phyloP scores from a whole-genome alignment of 345 rosid genomes.

The Camelina hispida region DNA sequence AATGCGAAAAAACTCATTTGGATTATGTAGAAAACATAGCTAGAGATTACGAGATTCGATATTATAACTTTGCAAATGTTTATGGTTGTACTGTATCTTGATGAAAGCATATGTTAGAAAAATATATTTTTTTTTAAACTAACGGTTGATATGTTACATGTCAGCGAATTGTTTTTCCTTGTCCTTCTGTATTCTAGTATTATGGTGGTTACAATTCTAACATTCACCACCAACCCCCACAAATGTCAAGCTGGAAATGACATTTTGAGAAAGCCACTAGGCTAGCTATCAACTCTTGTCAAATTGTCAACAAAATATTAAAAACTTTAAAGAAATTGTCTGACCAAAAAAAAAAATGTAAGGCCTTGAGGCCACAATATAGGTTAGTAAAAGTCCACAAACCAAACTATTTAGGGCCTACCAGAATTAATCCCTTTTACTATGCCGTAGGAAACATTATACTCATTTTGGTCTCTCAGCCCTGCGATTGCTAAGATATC shows the following conservation, averaged over 20 bases:
- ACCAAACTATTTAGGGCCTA: not conserved
- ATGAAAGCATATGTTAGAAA: not conserved
- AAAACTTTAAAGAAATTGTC: not conserved
- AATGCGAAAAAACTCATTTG: not conserved
- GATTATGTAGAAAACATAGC: too few relatives aligned
- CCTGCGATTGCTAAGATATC: not conserved
- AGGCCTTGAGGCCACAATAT: not conserved
- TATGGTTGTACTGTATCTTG: not conserved
- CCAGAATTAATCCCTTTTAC: not conserved
- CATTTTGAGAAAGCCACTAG: not conserved
- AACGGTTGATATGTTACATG: not conserved
- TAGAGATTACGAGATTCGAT: not conserved
- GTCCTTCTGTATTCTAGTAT: not conserved
- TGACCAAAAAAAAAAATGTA: not conserved
- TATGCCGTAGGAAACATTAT: not conserved
- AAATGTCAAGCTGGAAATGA: not conserved
- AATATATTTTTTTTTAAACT: not conserved
- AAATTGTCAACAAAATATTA: conserved; percentile 10
- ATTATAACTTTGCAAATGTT: not conserved
- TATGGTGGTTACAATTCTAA: conserved; percentile 4
- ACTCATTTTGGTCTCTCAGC: not conserved
- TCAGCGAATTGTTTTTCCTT: not conserved
- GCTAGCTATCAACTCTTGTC: conserved; percentile 1
- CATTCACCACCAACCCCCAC: conserved; percentile 4
- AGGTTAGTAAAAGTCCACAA: not conserved